Percentiles rank a stretch among this genome's conserved stretches.
phyloP scores from a whole-genome alignment of 768 basidiomycete genomes.

The Naganishia randhawae region DNA sequence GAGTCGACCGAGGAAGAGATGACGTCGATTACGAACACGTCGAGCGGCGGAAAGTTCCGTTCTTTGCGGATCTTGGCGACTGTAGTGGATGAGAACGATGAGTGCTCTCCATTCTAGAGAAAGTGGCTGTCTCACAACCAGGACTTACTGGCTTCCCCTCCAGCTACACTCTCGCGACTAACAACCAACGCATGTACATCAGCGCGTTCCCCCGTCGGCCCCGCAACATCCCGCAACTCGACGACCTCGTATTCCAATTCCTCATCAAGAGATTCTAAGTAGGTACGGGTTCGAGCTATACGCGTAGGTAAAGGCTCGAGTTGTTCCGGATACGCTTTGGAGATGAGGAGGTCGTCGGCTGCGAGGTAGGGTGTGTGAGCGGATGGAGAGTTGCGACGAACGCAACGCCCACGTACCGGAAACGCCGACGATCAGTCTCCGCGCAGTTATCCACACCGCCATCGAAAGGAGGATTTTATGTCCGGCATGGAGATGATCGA shows the following conservation, averaged over 20 bases:
- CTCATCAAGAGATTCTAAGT: conserved; percentile 69
- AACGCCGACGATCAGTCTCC: conserved; percentile 84
- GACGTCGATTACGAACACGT: conserved; percentile 77
- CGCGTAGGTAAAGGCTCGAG: conserved; percentile 52
- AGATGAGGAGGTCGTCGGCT: conserved; percentile 34
- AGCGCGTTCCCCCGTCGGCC: conserved; percentile 81
- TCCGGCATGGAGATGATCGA: conserved; percentile 94
- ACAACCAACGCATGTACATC: conserved; percentile 90
- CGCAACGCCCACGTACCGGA: conserved; percentile 61
- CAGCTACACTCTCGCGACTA: conserved; percentile 77
- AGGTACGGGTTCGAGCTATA: conserved; percentile 60
- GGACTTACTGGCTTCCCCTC: conserved; percentile 69
- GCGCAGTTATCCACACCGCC: conserved; percentile 72
- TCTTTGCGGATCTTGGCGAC: conserved; percentile 53
- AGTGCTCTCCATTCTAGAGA: neutral
- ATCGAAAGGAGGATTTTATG: conserved; percentile 96
- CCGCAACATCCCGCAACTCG: conserved; percentile 77
- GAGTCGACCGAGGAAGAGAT: conserved; percentile 55
- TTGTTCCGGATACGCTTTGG: conserved; percentile 37
- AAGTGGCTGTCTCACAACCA: neutral
- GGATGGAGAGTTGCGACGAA: neutral
- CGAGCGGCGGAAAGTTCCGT: conserved; percentile 60
- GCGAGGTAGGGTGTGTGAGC: neutral
- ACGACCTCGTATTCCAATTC: conserved; percentile 65
- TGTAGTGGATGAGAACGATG: conserved; percentile 41